A percentile compares a stretch with the other conserved stretches of the same genome.
Evolutionary conservation across 2,329 filamentous ascomycete genomes (phyloP).

Genomic region (Botrytis deweyae): DNA sequence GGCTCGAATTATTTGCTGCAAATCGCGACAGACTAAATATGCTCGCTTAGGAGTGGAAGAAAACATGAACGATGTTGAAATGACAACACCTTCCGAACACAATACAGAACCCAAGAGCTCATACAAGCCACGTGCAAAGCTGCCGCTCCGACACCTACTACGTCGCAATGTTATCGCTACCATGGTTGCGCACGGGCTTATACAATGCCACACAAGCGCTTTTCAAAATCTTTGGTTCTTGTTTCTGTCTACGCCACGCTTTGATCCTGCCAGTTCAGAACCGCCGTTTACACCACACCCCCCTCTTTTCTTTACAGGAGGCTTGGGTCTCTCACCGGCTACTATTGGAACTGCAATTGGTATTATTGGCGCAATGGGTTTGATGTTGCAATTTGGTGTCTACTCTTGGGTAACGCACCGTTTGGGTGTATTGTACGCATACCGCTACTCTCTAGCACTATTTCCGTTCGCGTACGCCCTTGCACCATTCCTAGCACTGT

Average conservation of each 20-base stretch:
- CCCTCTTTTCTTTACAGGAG: background rate
- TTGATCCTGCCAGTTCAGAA: background rate
- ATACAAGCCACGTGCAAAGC: background rate
- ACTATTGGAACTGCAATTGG: conserved; percentile 1
- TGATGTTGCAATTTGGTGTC: background rate
- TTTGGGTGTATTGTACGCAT: background rate
- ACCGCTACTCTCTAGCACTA: background rate
- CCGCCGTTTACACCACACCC: background rate
- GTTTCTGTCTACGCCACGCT: background rate
- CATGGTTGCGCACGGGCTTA: background rate
- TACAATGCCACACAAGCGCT: background rate
- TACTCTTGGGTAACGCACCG: conserved; percentile 1
- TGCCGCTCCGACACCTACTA: background rate
- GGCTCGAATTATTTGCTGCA: background rate
- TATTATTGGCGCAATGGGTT: background rate
- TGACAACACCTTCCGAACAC: background rate
- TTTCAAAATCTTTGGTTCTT: background rate
- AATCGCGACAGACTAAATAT: background rate
- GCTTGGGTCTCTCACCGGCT: background rate
- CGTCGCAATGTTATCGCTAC: background rate
- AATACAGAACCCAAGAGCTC: background rate
- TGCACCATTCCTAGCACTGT: background rate
- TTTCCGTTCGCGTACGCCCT: background rate
- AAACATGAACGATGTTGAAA: background rate
- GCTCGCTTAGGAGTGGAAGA: background rate